A percentile compares a stretch with the other conserved stretches of the same genome.
Conservation (phyloP, 768 basidiomycete species). For the Dioszegia hungarica region DNA sequence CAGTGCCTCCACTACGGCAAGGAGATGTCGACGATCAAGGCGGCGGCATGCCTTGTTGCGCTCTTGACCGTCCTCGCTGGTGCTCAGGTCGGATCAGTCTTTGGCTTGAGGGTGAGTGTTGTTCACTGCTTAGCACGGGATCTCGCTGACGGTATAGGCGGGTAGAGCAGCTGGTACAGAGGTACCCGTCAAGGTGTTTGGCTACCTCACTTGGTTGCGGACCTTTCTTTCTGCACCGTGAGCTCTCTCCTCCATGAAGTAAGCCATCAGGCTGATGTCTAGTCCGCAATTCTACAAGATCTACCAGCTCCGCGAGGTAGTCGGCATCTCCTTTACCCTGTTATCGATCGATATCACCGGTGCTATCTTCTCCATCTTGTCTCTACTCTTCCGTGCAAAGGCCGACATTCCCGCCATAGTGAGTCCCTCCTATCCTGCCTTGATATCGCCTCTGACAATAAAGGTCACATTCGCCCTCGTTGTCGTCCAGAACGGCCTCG, state of each 20-base stretch:
- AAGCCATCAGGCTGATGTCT: background rate
- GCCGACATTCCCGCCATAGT: conserved; percentile 64
- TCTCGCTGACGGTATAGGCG: background rate
- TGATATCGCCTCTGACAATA: background rate
- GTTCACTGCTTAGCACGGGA: background rate
- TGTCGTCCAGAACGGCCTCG: conserved; percentile 59
- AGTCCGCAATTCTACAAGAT: conserved; percentile 73
- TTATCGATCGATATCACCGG: conserved; percentile 67
- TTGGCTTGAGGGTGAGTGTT: conserved; percentile 56
- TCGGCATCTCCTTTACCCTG: conserved; percentile 66
- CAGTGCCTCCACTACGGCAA: conserved; percentile 67
- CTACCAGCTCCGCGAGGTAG: conserved; percentile 54
- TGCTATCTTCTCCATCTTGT: conserved; percentile 65
- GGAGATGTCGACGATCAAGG: conserved; percentile 48
- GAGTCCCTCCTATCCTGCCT: conserved; percentile 14
- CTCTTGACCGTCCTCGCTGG: conserved; percentile 55
- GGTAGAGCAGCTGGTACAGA: conserved; percentile 2
- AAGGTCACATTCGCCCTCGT: conserved; percentile 59
- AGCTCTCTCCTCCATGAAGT: conserved; percentile 24
- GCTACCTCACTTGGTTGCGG: conserved; percentile 4
- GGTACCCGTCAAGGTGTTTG: conserved; percentile 1
- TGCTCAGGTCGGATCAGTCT: conserved; percentile 61
- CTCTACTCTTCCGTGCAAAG: conserved; percentile 61
- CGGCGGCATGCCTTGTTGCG: conserved; percentile 50
- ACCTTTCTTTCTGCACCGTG: conserved; percentile 6